These are phyloP conservation scores for Ophiostoma australiae DNA, from an alignment of 2,329 filamentous ascomycete species.

Conservation along the genomic window DNA sequence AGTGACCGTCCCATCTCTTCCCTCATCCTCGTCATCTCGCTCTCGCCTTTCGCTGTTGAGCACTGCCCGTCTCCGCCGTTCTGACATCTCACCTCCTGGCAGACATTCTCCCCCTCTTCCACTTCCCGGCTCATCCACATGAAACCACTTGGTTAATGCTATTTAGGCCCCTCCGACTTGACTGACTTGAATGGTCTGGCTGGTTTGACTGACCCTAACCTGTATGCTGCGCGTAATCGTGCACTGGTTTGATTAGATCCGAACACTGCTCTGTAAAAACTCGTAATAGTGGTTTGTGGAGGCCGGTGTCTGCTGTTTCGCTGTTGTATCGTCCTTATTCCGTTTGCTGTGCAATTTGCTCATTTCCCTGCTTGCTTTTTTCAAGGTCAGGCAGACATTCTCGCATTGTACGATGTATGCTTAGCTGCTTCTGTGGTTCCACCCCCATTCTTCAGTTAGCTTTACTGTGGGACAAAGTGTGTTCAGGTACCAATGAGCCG, in stretches of 20 bases:
- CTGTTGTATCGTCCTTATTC: constrained; percentile 9
- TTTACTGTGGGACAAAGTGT: not conserved
- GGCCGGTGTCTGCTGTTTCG: constrained; percentile 4
- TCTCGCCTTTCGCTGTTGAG: not conserved
- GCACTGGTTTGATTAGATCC: not conserved
- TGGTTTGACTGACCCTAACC: not conserved
- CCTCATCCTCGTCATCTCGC: not conserved
- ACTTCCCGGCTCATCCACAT: constrained; percentile 8
- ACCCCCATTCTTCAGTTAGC: not conserved
- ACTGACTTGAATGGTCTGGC: too few species aligned
- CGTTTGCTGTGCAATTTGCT: constrained; percentile 4
- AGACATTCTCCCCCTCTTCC: not conserved
- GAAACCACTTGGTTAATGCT: constrained; percentile 9
- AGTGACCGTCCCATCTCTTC: not conserved
- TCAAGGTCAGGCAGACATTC: constrained; percentile 17
- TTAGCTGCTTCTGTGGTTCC: constrained; percentile 11
- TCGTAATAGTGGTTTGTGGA: constrained; percentile 10
- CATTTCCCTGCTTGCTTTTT: constrained; percentile 20
- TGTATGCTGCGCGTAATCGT: not conserved
- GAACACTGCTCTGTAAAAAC: not conserved
- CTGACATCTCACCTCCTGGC: not conserved
- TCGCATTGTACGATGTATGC: not conserved
- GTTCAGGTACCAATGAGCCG: not conserved
- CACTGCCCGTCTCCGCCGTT: not conserved
- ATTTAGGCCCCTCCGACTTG: not conserved